Percentiles rank a stretch among this genome's conserved stretches.
Conservation (phyloP, 2,329 filamentous ascomycete species). For the Nothophaeocryptopus gaeumannii region DNA sequence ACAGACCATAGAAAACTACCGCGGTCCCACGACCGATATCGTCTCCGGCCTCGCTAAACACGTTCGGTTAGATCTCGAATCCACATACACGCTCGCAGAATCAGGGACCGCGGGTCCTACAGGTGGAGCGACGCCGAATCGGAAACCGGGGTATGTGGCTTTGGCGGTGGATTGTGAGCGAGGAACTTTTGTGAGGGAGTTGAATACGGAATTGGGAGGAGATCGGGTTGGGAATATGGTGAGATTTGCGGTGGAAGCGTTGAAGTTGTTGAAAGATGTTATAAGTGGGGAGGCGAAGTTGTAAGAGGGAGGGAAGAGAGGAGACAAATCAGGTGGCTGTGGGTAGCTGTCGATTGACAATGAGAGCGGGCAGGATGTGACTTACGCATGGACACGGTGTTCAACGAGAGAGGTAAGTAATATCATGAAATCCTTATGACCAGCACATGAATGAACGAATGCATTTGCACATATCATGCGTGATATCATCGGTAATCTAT, state of each 20-base stretch:
- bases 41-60: slow-evolving; percentile 57
- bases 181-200: slow-evolving; percentile 54
- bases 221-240: slow-evolving; percentile 63
- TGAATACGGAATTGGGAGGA: slow-evolving; percentile 53
- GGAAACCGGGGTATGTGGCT: slow-evolving; percentile 63
- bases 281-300: slow-evolving; percentile 42
- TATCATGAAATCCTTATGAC: too few relatives aligned
- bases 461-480: too few relatives aligned
- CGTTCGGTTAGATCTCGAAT: slow-evolving; percentile 53
- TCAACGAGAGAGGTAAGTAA: too few relatives aligned
- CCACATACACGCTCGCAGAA: slow-evolving; percentile 59
- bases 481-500: too few relatives aligned
- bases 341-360: too few relatives aligned
- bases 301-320: too few relatives aligned
- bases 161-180: slow-evolving; percentile 56
- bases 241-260: slow-evolving; percentile 56
- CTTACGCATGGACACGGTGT: too few relatives aligned
- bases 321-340: too few relatives aligned
- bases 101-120: slow-evolving; percentile 64
- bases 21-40: slow-evolving; percentile 58
- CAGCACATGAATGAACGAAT: too few relatives aligned
- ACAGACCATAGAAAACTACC: slow-evolving; percentile 51
- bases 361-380: too few relatives aligned
- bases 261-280: slow-evolving; percentile 57
- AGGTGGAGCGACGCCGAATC: slow-evolving; percentile 55